Base-by-base conservation (phyloP, 2,329 filamentous ascomycete species). In the Purpureocillium lavendulum region DNA sequence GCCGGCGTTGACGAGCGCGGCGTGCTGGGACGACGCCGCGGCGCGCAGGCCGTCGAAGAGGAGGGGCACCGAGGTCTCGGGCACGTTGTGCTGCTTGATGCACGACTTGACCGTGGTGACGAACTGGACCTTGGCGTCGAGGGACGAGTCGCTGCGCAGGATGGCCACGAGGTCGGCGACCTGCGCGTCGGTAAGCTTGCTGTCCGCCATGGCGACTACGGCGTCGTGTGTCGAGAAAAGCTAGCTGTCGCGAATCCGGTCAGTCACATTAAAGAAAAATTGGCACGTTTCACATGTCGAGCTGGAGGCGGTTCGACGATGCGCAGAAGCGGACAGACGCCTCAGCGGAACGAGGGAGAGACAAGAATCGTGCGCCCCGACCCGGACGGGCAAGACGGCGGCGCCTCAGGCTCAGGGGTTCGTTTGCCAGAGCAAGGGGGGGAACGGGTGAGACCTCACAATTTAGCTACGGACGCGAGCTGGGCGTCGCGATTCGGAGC, bases 11-110 rank as follows among this genome's bases (percentile, higher is more conserved):
- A 84, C 80, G 45, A 95, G 80, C 28, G 78, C 76, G 33, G 82
- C 82, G 54, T 94, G 84, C 52, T 85, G 82, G 32, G 86, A 85
- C 39, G 72, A 68, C 49, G 90, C 83, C 44, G 87, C 84, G 39
- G 80, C 66, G 46, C 83, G 82, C 53, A 94, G 71, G 47, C 82
- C 85, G 45, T 96, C 87, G 63, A 95, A 94, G 47, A 95, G 77
- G 42, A 77, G 70, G 18, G 77, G 65, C 51, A 94, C 75, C 52
- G 73, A 76, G 40, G 65, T 63, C 49, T 94, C 87, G 44, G 87
- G 87, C 34, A 95, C 86, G 66, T 88, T 88, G 58, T 85, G 83
- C 62, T 94, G 88, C 62, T 95, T 95, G 70, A 95, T 95, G 59
- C 80, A 77, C 33, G 85, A 88, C 65, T 95, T 94, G 62, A 89